These are phyloP conservation scores for Poa annua DNA, from an alignment of 176 grass and related monocot species.

Conservation along the genomic window DNA sequence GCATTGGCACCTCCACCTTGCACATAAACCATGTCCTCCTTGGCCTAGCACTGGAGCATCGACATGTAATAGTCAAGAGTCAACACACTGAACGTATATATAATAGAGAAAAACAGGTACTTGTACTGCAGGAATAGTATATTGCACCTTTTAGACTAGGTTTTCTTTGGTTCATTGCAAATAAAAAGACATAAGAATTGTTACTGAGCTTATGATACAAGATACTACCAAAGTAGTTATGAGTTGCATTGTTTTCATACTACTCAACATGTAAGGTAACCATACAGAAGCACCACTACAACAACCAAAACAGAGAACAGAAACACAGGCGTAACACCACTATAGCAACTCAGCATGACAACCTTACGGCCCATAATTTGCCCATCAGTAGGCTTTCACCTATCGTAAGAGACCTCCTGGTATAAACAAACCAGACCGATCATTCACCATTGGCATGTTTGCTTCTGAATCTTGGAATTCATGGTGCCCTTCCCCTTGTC, in stretches of 20 bases:
- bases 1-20: no score
- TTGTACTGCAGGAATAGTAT: not conserved
- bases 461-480: slow-evolving; percentile 88
- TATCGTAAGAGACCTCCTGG: not conserved
- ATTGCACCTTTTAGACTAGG: not conserved
- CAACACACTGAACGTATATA: not conserved
- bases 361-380: no score
- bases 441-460: slow-evolving; percentile 73
- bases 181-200: not conserved
- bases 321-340: not conserved
- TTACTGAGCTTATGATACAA: not conserved
- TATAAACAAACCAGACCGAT: not conserved
- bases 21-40: not conserved
- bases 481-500: slow-evolving; percentile 83
- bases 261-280: not conserved
- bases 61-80: not conserved
- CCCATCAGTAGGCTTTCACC: not conserved
- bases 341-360: not conserved
- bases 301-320: not conserved
- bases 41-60: not conserved
- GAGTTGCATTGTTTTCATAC: not conserved
- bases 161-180: no score
- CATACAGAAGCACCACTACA: not conserved
- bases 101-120: not conserved
- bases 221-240: not conserved